Base-by-base conservation (phyloP, 768 basidiomycete species). In the Tulasnella sp. region DNA sequence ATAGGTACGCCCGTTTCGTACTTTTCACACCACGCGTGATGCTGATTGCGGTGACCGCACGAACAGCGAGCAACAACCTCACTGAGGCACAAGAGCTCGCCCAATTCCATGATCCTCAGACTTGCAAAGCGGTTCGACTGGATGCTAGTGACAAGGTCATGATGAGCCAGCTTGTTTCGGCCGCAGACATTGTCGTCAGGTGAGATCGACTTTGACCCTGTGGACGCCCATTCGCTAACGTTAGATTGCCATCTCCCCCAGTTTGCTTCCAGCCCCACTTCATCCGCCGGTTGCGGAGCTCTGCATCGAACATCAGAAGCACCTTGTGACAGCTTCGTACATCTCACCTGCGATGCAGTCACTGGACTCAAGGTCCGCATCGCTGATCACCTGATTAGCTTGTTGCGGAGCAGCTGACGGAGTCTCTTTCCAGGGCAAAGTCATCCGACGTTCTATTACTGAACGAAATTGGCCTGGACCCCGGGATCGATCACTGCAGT, bases 271-370 rank as follows among this genome's bases (percentile, higher is more conserved):
- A 1, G 93, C 89, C 0, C 81, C 87, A 0, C 86, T 95, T 80
- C 96, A 98, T 79, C 85, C 89, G 14, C 78, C 81, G 1, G 86
- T 95, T 17, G 96, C 95, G 1, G 85, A 91, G 78, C 79, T 89
- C 0, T 97, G 96, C 80, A 89, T 98, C 70, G 78, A 85, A 40
- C 84, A 90, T 77, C 79, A 83, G 14, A 93, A 90, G 78, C 91
- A 96, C 78, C 86, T 98, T 75, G 89, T 98, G 72, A 97, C 96
- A 0, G 94, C 96, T 0, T 96, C 94, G 4, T 98, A 98, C 81
- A 90, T 92, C 78, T 93, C 93, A 0, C 87, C 87, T 0, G 89
- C 86, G 11, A 97, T 97, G 94, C 83, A 85, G 8, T 83, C 83
- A 0, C 82, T 97, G 25, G 85, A 94, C 80, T 79, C 86, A 14